Percentiles rank a stretch among this genome's conserved stretches.
Conservation (phyloP, 2,329 filamentous ascomycete species). For the Apiospora saccharicola region DNA sequence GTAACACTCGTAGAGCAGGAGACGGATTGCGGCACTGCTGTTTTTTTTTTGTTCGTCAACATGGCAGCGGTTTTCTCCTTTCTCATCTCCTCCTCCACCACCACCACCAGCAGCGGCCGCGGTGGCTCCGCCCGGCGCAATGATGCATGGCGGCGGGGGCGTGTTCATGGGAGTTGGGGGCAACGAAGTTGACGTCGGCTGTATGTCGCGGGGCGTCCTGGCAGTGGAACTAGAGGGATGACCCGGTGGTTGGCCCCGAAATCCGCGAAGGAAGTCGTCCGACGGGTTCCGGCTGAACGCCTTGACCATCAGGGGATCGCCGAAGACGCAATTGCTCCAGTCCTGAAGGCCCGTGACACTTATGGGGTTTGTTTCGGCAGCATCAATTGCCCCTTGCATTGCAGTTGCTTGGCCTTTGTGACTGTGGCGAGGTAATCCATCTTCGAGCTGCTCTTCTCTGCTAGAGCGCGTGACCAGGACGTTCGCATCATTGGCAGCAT, state of each 20-base stretch:
- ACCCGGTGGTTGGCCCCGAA: constrained; percentile 37
- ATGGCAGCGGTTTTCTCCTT: constrained; percentile 31
- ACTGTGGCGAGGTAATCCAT: neutral
- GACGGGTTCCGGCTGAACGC: constrained; percentile 55
- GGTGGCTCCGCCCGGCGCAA: neutral
- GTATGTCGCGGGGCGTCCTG: neutral
- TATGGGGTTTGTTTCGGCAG: constrained; percentile 33
- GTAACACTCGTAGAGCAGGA: constrained; percentile 66
- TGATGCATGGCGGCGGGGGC: neutral
- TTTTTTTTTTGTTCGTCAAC: constrained; percentile 52
- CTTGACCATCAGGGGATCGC: constrained; percentile 63
- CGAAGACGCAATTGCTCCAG: constrained; percentile 67
- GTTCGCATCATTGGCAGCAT: constrained; percentile 59
- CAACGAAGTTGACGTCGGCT: neutral
- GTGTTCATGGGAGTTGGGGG: neutral
- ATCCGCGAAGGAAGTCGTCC: constrained; percentile 56
- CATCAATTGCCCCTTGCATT: neutral
- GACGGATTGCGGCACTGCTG: constrained; percentile 52
- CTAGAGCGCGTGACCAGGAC: constrained; percentile 49
- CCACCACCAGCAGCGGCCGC: constrained; percentile 22
- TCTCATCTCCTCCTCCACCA: constrained; percentile 23
- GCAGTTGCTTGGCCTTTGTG: constrained; percentile 22
- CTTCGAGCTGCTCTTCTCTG: neutral
- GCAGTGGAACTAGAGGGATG: too few relatives aligned
- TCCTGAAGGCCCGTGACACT: constrained; percentile 60